Base-by-base conservation (phyloP, 1,139 yeast species). In the Starmera stellimalicola region DNA sequence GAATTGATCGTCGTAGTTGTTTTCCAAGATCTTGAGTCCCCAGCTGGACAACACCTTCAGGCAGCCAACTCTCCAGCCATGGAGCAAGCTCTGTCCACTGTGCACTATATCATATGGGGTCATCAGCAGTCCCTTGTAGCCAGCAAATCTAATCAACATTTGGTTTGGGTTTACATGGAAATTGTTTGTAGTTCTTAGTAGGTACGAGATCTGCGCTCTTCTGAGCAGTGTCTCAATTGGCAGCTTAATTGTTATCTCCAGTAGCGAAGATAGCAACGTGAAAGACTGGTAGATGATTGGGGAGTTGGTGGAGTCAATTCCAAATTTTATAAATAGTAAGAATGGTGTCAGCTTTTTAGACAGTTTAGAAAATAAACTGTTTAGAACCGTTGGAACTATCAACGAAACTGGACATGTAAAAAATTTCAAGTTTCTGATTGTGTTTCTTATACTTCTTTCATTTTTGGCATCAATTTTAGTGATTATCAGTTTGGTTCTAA, bases 31-130 rank as follows among this genome's bases (percentile, higher is more conserved):
- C 33, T 73, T 71, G 43, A 85, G 73, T 6, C 95, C 91, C 82
- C 94, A 87, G 38, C 78, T 79, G 16, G 95, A 91, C 35, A 83
- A 57, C 9, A 83, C 72, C 41, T 91, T 85, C 44, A 84, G 57
- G 11, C 82, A 66, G 14, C 94, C 93, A 26, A 85, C 77, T 54
- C 87, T 71, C 96, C 97, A 91, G 30, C 97, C 97, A 46, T 88
- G 73, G 65, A 84, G 87, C 35, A 87, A 63, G 30, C 63, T 62
- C 9, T 62, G 55, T 38, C 52, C 53, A 29, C 57, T 54, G 22
- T 56, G 48, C 27, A 65, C 40, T 8, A 73, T 55, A 38, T 62
- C 62, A 62, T 73, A 70, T 17, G 73, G 40, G 1, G 79, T 66
- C 10, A 68, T 62, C 38, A 68, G 54, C 18, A 74, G 54, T 4